A percentile compares a stretch with the other conserved stretches of the same genome.
These are phyloP conservation scores for Huntiella abstrusa DNA, from an alignment of 2,329 filamentous ascomycete species.

Conservation along the genomic window DNA sequence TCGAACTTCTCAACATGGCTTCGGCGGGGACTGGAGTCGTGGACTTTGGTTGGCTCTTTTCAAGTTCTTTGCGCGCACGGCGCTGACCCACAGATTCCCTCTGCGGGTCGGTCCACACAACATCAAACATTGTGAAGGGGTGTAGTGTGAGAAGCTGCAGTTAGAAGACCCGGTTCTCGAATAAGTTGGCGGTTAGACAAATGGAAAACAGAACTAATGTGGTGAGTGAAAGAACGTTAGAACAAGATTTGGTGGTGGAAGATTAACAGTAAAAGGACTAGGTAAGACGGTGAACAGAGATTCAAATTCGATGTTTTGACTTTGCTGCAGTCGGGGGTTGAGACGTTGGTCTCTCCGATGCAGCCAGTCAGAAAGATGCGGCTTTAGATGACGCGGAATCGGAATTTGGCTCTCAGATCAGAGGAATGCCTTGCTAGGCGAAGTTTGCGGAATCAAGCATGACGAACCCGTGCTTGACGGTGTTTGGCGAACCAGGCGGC, in stretches of 20 bases:
- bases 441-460: conserved; percentile 3
- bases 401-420: not conserved
- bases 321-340: not conserved
- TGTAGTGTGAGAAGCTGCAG: not conserved
- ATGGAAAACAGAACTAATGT: not conserved
- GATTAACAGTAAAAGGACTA: not conserved
- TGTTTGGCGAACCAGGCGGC: too few relatives aligned
- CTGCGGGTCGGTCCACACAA: conserved; percentile 38
- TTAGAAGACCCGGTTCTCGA: not conserved
- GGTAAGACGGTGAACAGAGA: not conserved
- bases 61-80: conserved; percentile 28
- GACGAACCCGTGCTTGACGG: not conserved
- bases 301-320: not conserved
- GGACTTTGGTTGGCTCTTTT: conserved; percentile 15
- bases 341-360: too few relatives aligned
- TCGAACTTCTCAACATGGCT: conserved; percentile 18
- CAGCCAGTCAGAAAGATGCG: too few relatives aligned
- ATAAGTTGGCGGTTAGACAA: not conserved
- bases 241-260: not conserved
- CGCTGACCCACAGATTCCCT: conserved; percentile 34
- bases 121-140: conserved; percentile 32
- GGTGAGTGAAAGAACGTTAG: too few relatives aligned
- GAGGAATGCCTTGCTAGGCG: conserved; percentile 1
- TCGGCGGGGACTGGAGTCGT: conserved; percentile 14
- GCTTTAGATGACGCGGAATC: too few relatives aligned